Base-by-base conservation (phyloP, 257 asterid species). In the Ballota nigra region DNA sequence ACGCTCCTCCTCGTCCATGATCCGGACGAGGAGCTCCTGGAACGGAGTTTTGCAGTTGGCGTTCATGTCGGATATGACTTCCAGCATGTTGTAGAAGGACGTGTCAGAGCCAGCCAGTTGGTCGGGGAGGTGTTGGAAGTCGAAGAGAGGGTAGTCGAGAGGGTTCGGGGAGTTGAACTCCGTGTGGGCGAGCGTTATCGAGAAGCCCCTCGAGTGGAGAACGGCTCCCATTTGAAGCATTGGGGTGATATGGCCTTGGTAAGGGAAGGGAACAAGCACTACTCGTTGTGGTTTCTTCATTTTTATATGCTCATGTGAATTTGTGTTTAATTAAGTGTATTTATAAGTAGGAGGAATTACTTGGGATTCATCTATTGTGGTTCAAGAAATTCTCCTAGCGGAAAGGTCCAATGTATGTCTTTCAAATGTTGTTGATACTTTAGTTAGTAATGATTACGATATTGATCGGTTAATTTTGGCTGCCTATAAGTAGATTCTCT, bases 211-310 rank as follows among this genome's bases (percentile, higher is more conserved):
- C 0, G 88, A 74, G 29, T 79, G 68, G 10, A 85, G 85, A 38
- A 80, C 34, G 0, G 66, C 22, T 5, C 80, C 88, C 9, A 84
- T 69, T 26, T 85, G 90, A 31, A 84, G 85, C 90, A 85, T 87
- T 1, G 89, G 89, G 4, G 88, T 86, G 4, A 82, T 3, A 77
- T 84, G 92, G 15, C 92, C 89, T 33, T 81, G 88, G 68, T 69
- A 81, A 4, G 89, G 92, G 66, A 47, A 47, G 10, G 55, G 55
- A 47, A 47, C 55, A 10, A 47, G 55, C 55, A 47, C 55, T n/a
- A 47, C 16, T 1, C 22, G 55, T n/a, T 47, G 55, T 47, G 55
- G 12, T 3, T n/a, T 47, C 4, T 47, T 16, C 55, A 47, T 47
- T 47, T n/a, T 15, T 5, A 16, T 7, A 1, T n/a, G 55, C 4